phyloP scores from a whole-genome alignment of 169 alveolate genomes.

The Plasmodium relictum region DNA sequence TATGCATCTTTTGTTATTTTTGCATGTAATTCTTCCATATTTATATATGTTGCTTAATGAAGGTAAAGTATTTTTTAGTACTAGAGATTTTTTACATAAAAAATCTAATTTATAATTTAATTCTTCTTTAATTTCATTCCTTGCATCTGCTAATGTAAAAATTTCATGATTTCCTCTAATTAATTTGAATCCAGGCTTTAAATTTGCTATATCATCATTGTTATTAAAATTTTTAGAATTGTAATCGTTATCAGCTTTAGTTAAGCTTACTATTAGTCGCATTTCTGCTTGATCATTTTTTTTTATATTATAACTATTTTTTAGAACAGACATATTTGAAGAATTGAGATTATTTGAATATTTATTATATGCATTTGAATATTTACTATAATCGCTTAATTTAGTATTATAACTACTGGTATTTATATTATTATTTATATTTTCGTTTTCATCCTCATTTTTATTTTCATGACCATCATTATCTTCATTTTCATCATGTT shows the following conservation, averaged over 20 bases:
- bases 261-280: not conserved
- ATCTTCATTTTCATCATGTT: not conserved
- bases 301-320: not conserved
- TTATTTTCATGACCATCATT: not conserved
- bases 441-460: not conserved
- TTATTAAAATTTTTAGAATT: not conserved
- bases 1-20: conserved; percentile 64
- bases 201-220: conserved; percentile 1
- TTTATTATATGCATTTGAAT: too few relatives aligned
- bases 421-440: not conserved
- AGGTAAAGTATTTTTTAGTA: conserved; percentile 58
- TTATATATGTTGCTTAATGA: conserved; percentile 44
- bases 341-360: not conserved
- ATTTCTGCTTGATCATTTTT: conserved; percentile 8
- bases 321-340: not conserved
- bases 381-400: too few relatives aligned
- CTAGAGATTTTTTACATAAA: conserved; percentile 34
- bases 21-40: conserved; percentile 68
- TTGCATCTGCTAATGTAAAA: conserved; percentile 61
- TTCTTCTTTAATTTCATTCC: conserved; percentile 58
- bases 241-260: not conserved
- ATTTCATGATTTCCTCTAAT: conserved; percentile 65
- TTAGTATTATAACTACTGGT: not conserved
- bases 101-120: conserved; percentile 44
- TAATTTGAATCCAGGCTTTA: conserved; percentile 74